Conservation (phyloP, 164 flowering plant genomes). For the Vitis riparia region DNA sequence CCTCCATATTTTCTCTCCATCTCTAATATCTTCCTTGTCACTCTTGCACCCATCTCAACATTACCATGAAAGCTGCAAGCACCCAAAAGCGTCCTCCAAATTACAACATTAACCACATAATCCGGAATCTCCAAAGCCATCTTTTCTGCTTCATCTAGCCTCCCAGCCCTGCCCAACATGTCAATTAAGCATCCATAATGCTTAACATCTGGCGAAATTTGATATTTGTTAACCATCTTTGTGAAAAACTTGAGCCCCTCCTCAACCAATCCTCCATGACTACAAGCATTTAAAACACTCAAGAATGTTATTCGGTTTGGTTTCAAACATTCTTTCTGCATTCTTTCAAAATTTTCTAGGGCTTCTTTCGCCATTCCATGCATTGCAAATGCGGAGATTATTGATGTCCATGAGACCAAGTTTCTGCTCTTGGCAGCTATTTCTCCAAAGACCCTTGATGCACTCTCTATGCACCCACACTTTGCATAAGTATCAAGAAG, state of each 20-base stretch:
- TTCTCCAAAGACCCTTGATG: constrained; percentile 33
- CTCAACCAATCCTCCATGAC: constrained; percentile 67
- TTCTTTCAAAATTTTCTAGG: constrained; percentile 30
- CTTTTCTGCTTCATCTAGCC: constrained; percentile 59
- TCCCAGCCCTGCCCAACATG: constrained; percentile 59
- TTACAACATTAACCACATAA: constrained; percentile 35
- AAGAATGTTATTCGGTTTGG: constrained; percentile 60
- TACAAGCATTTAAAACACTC: constrained; percentile 58
- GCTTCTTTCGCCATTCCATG: constrained; percentile 61
- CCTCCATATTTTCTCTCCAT: constrained; percentile 56
- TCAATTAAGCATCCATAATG: constrained; percentile 62
- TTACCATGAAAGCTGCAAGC: constrained; percentile 64
- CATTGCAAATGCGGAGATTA: constrained; percentile 52
- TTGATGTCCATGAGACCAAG: constrained; percentile 52
- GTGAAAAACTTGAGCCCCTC: constrained; percentile 51
- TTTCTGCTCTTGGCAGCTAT: constrained; percentile 24
- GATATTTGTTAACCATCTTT: constrained; percentile 39
- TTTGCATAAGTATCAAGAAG: constrained; percentile 40
- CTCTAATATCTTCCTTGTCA: constrained; percentile 48
- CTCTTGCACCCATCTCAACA: constrained; percentile 56
- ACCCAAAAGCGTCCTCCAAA: constrained; percentile 72
- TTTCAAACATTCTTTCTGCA: constrained; percentile 38
- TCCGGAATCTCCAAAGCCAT: constrained; percentile 41
- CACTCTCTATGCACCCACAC: constrained; percentile 44
- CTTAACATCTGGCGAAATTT: constrained; percentile 41